Evolutionary conservation across 2,329 filamentous ascomycete species (phyloP), one percentile per base, ranked within the genome.

Genomic region (Bertia moriformis): DNA sequence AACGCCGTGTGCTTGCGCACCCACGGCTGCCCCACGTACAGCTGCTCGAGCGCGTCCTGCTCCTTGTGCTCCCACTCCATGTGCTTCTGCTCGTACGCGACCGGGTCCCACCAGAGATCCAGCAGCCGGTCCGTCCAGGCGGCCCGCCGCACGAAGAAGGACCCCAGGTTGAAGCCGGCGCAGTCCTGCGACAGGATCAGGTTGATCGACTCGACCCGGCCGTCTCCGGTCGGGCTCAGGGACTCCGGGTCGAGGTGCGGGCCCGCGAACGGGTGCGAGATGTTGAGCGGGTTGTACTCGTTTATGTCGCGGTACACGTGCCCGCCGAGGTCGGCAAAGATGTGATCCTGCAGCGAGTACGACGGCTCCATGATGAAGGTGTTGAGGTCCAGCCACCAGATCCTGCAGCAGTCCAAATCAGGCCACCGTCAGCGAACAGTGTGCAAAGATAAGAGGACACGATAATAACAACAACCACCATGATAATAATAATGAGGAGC

Each of bases 21-120:
- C 88, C 91, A 98, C 1, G 91, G 85, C 55, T 96, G 89, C 40
- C 81, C 82, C 41, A 69, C 73, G 63, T 98, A 98, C 45, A 98
- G 69, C 61, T 93, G 83, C 61, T 95, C 88, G 30, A 98, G 65
- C 2, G 88, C 86, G 54, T 96, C 88, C 61, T 98, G 91, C 58
- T 98, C 91, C 57, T 96, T 96, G 66, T 98, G 91, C 53, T 91
- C 88, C 91, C 91, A 98, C 45, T 91, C 75, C 88, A 96, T 95
- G 58, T 98, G 91, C 56, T 87, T 93, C 61, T 98, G 91, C 61
- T 98, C 91, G 58, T 98, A 98, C 41, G 82, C 77, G 19, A 96
- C 88, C 0, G 91, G 91, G 52, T 98, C 91, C 91, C 91, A 98
- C 91, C 91, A 98, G 39, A 94, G 72, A 53, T 98, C 91, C 24